A percentile compares a stretch with the other conserved stretches of the same genome.
Evolutionary conservation across 2,329 filamentous ascomycete species (phyloP).

Genomic region (Aspergillus sp.): DNA sequence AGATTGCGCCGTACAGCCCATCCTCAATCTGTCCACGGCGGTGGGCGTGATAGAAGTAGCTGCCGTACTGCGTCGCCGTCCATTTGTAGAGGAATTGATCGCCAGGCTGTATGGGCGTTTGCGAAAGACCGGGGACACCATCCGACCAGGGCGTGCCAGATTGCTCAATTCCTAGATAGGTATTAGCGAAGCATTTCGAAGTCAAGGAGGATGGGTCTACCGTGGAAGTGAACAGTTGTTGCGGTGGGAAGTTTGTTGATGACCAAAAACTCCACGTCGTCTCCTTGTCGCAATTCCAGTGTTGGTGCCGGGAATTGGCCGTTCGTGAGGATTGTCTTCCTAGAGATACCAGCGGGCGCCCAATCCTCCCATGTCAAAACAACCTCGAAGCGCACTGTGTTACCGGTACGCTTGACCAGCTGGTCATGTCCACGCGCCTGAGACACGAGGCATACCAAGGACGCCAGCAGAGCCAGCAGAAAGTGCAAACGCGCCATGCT

Average conservation of each 20-base stretch:
- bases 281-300: slow-evolving; percentile 25
- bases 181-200: not conserved
- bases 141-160: slow-evolving; percentile 56
- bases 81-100: slow-evolving; percentile 52
- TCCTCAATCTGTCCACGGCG: slow-evolving; percentile 56
- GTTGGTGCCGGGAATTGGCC: slow-evolving; percentile 30
- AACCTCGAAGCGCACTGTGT: slow-evolving; percentile 28
- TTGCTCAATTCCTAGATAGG: slow-evolving; percentile 43
- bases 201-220: slow-evolving; percentile 13
- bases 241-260: slow-evolving; percentile 25
- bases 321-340: slow-evolving; percentile 29
- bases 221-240: slow-evolving; percentile 33
- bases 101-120: slow-evolving; percentile 52
- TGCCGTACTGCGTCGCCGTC: slow-evolving; percentile 55
- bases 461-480: slow-evolving; percentile 7
- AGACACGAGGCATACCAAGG: not conserved
- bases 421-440: slow-evolving; percentile 6
- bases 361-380: slow-evolving; percentile 33
- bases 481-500: too few species aligned
- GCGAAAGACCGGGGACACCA: slow-evolving; percentile 56
- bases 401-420: slow-evolving; percentile 6
- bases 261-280: slow-evolving; percentile 30
- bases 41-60: slow-evolving; percentile 62
- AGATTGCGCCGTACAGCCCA: slow-evolving; percentile 57
- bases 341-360: slow-evolving; percentile 27